Conservation (phyloP, 2,329 filamentous ascomycete species). For the Penicillium sp. region DNA sequence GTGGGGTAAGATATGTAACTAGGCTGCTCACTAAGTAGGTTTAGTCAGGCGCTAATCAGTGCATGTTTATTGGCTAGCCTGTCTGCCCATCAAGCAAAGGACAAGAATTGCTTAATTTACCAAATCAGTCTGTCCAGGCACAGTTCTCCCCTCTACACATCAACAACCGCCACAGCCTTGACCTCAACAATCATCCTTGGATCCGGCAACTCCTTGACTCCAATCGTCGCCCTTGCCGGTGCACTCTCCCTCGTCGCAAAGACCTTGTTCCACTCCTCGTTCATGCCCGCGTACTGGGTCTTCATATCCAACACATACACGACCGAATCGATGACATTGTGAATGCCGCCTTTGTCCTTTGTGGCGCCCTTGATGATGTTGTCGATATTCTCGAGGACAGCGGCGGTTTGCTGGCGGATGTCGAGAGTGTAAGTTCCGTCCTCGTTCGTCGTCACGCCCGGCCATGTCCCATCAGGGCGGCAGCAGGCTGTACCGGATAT, state of each 20-base stretch:
- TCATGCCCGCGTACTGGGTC: constrained; percentile 50
- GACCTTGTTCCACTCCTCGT: constrained; percentile 54
- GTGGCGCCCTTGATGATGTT: constrained; percentile 45
- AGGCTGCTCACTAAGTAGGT: too few relatives aligned
- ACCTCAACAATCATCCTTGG: too few relatives aligned
- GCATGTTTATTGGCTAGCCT: too few relatives aligned
- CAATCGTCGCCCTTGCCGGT: constrained; percentile 26
- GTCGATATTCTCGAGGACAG: constrained; percentile 45
- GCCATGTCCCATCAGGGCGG: constrained; percentile 40
- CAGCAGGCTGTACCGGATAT: constrained; percentile 46
- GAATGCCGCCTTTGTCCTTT: constrained; percentile 40
- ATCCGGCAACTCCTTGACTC: too few relatives aligned
- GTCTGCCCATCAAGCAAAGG: too few relatives aligned
- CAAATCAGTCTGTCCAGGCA: too few relatives aligned
- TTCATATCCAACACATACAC: constrained; percentile 52
- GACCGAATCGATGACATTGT: constrained; percentile 47
- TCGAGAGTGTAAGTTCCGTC: constrained; percentile 44
- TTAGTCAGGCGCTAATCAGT: too few relatives aligned
- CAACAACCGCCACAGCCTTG: too few relatives aligned
- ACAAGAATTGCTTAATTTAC: too few relatives aligned
- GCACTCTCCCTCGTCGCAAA: constrained; percentile 43
- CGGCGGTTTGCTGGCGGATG: constrained; percentile 45
- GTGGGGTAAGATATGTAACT: too few relatives aligned
- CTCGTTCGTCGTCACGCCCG: constrained; percentile 42
- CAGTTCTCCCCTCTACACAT: too few relatives aligned